Evolutionary conservation across 345 rosid species (phyloP).

Genomic region (Eucalyptus regnans): DNA sequence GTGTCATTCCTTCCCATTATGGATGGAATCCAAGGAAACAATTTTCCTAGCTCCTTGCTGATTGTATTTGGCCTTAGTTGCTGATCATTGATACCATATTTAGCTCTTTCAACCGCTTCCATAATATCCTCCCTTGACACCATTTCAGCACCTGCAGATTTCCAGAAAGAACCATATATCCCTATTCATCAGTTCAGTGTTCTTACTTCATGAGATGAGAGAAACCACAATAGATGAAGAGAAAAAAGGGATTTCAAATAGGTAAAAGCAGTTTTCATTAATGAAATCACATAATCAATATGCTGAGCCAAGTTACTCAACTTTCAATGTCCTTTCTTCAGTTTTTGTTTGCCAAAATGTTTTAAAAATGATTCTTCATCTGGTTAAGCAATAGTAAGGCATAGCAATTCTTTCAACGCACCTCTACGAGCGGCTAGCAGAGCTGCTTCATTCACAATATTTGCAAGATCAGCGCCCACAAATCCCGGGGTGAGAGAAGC

Average conservation of each 20-base stretch:
- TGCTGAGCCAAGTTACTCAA: background rate
- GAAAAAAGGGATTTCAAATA: background rate
- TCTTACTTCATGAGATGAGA: background rate
- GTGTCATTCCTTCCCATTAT: conserved; percentile 42
- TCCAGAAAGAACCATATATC: background rate
- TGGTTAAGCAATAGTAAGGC: background rate
- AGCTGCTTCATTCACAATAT: conserved; percentile 90
- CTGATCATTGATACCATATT: conserved; percentile 69
- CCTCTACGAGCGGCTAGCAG: conserved; percentile 95
- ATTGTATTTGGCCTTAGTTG: conserved; percentile 36
- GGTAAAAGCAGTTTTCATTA: background rate
- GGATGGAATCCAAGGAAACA: conserved; percentile 93
- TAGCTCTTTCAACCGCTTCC: conserved; percentile 95
- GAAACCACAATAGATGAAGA: background rate
- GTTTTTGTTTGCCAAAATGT: background rate
- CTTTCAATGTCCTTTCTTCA: background rate
- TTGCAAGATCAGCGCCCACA: conserved; percentile 97
- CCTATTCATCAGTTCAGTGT: background rate
- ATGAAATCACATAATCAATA: background rate
- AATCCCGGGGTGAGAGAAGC: conserved; percentile 89
- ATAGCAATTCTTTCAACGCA: conserved; percentile 1
- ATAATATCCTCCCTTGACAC: conserved; percentile 89
- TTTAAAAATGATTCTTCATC: background rate
- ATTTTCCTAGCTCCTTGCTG: conserved; percentile 68
- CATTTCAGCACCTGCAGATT: conserved; percentile 44